phyloP scores from a whole-genome alignment of 768 basidiomycete species.

The Wakefieldia striispora region DNA sequence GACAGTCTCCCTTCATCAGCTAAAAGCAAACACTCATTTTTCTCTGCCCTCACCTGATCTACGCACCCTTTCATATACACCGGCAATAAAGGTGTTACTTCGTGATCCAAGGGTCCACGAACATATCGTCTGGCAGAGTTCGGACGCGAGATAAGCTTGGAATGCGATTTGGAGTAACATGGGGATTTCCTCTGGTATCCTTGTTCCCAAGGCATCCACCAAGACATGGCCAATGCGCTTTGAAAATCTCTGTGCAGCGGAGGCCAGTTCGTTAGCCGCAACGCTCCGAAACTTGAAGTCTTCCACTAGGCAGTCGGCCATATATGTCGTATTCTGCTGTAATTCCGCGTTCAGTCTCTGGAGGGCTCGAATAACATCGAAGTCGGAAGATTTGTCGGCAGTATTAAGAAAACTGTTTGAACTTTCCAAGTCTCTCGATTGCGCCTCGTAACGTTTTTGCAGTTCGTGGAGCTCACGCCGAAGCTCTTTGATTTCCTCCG shows the following conservation, averaged over 20 bases:
- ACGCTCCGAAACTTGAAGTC: neutral
- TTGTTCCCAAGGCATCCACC: neutral
- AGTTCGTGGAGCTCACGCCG: slow-evolving; percentile 7
- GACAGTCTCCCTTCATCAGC: neutral
- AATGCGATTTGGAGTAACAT: slow-evolving; percentile 11
- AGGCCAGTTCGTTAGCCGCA: neutral
- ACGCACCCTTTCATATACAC: slow-evolving; percentile 8
- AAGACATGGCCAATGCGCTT: neutral
- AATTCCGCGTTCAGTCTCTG: slow-evolving; percentile 13
- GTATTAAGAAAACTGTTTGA: slow-evolving; percentile 4
- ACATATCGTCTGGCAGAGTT: neutral
- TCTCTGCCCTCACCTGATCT: slow-evolving; percentile 1
- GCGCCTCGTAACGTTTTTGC: slow-evolving; percentile 7
- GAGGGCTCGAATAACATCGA: slow-evolving; percentile 4
- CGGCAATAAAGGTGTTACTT: slow-evolving; percentile 4
- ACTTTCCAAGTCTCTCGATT: slow-evolving; percentile 8
- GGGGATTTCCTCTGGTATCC: neutral
- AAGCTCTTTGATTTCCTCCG: slow-evolving; percentile 5
- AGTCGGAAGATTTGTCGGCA: slow-evolving; percentile 13
- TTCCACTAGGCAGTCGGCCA: slow-evolving; percentile 6
- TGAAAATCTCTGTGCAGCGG: neutral
- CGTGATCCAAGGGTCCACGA: slow-evolving; percentile 8
- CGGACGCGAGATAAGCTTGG: slow-evolving; percentile 7
- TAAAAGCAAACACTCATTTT: too few species aligned
- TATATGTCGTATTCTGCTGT: slow-evolving; percentile 7